phyloP scores from a whole-genome alignment of 225 moss, liverwort and hornwort genomes.

The Marchantia polymorpha region DNA sequence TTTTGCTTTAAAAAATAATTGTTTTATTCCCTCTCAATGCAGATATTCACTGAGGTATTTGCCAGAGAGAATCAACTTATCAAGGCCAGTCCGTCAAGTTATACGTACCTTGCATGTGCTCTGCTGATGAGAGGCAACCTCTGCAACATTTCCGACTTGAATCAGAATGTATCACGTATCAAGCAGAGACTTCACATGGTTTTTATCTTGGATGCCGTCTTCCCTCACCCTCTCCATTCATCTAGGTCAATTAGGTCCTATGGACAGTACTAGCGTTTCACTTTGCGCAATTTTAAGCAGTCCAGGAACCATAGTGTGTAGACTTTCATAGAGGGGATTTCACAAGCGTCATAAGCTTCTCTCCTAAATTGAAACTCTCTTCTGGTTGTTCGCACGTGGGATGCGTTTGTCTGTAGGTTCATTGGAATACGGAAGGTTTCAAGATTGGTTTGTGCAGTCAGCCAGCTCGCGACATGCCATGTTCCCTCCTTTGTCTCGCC shows the following conservation, averaged over 20 bases:
- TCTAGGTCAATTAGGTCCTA: too few species aligned
- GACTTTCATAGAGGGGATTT: neutral
- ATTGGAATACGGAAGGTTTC: slow-evolving; percentile 90
- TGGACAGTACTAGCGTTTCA: too few species aligned
- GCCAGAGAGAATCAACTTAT: slow-evolving; percentile 74
- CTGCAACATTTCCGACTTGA: slow-evolving; percentile 80
- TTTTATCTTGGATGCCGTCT: neutral
- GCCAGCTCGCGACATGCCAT: slow-evolving; percentile 56
- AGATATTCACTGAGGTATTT: slow-evolving; percentile 83
- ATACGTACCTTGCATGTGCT: slow-evolving; percentile 91
- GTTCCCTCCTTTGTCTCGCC: slow-evolving; percentile 73
- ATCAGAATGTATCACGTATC: slow-evolving; percentile 70
- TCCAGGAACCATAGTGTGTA: too few species aligned
- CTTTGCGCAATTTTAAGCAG: too few species aligned
- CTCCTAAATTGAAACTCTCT: neutral
- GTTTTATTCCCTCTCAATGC: neutral
- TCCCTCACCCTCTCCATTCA: neutral
- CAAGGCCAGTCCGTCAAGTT: slow-evolving; percentile 64
- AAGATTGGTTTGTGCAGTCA: slow-evolving; percentile 81
- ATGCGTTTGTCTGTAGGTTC: slow-evolving; percentile 38
- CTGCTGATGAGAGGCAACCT: slow-evolving; percentile 74
- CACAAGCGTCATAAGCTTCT: neutral
- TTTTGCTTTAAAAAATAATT: neutral
- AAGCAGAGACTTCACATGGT: slow-evolving; percentile 78
- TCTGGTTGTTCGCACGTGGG: neutral